These are phyloP conservation scores for Asterophora parasitica DNA, from an alignment of 768 basidiomycete genomes.

Conservation along the genomic window DNA sequence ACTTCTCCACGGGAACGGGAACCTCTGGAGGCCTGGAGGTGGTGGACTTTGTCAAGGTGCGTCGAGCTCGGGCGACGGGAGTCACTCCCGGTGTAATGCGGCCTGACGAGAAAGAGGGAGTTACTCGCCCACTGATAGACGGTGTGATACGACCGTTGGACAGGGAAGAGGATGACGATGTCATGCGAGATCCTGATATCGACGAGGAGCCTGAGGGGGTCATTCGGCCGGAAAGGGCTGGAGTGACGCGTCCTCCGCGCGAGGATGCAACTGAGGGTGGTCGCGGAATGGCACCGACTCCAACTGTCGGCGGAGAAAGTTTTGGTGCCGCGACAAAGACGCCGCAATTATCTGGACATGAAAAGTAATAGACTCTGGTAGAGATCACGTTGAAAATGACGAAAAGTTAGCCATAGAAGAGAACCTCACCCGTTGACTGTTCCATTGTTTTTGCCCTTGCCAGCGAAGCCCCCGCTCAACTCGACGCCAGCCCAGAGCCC, in stretches of 20 bases:
- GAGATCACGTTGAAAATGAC: slow-evolving; percentile 8
- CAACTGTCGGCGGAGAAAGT: slow-evolving; percentile 72
- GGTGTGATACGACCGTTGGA: slow-evolving; percentile 38
- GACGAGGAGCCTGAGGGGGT: slow-evolving; percentile 43
- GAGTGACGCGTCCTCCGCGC: slow-evolving; percentile 55
- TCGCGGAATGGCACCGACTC: slow-evolving; percentile 44
- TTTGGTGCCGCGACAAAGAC: slow-evolving; percentile 86
- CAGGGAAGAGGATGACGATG: slow-evolving; percentile 30
- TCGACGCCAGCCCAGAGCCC: slow-evolving; percentile 95
- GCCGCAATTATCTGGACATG: slow-evolving; percentile 79
- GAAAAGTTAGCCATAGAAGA: slow-evolving; percentile 15
- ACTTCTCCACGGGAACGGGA: slow-evolving; percentile 35
- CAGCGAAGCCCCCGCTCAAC: slow-evolving; percentile 75
- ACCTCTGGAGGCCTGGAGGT: slow-evolving; percentile 23
- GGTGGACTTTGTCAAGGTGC: slow-evolving; percentile 27
- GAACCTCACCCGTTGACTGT: slow-evolving; percentile 69
- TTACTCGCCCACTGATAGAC: slow-evolving; percentile 43
- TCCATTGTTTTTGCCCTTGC: slow-evolving; percentile 95
- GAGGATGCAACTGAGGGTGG: slow-evolving; percentile 82
- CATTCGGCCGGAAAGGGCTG: slow-evolving; percentile 47
- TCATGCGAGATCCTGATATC: slow-evolving; percentile 20
- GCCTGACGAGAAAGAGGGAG: slow-evolving; percentile 37
- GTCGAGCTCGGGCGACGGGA: slow-evolving; percentile 30
- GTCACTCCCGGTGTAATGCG: slow-evolving; percentile 35
- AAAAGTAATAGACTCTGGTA: slow-evolving; percentile 75